phyloP scores from a whole-genome alignment of 2,329 filamentous ascomycete genomes.

The Penicillium sp. region DNA sequence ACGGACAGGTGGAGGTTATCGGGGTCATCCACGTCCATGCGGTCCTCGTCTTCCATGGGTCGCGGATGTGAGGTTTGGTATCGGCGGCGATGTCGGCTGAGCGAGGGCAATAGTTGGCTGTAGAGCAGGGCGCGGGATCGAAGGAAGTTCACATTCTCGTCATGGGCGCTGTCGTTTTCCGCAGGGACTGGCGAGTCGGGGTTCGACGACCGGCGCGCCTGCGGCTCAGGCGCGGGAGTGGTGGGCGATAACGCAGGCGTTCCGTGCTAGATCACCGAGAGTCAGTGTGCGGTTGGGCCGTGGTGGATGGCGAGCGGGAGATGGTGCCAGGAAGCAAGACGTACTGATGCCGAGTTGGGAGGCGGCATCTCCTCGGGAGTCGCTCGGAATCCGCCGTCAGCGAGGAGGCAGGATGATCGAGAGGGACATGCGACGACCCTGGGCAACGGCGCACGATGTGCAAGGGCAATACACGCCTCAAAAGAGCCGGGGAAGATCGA shows the following conservation, averaged over 20 bases:
- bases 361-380: constrained; percentile 37
- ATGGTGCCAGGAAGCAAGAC: constrained; percentile 17
- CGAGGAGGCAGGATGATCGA: constrained; percentile 5
- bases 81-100: constrained; percentile 34
- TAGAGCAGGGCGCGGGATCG: constrained; percentile 39
- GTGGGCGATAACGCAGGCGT: constrained; percentile 27
- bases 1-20: constrained; percentile 28
- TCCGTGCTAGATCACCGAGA: constrained; percentile 20
- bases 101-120: constrained; percentile 24
- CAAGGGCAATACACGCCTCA: too few relatives aligned
- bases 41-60: constrained; percentile 31
- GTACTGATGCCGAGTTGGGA: constrained; percentile 45
- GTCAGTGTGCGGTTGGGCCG: constrained; percentile 7
- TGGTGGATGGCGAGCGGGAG: background rate
- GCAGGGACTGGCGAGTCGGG: constrained; percentile 50
- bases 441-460: too few relatives aligned
- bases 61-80: constrained; percentile 22
- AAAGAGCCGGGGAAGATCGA: too few relatives aligned
- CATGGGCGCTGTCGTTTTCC: constrained; percentile 44
- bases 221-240: constrained; percentile 36
- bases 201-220: constrained; percentile 49
- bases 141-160: constrained; percentile 53
- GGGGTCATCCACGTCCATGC: constrained; percentile 39
- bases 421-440: background rate
- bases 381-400: constrained; percentile 17